Conservation (phyloP, 1,139 yeast species). For the Diutina catenulata region DNA sequence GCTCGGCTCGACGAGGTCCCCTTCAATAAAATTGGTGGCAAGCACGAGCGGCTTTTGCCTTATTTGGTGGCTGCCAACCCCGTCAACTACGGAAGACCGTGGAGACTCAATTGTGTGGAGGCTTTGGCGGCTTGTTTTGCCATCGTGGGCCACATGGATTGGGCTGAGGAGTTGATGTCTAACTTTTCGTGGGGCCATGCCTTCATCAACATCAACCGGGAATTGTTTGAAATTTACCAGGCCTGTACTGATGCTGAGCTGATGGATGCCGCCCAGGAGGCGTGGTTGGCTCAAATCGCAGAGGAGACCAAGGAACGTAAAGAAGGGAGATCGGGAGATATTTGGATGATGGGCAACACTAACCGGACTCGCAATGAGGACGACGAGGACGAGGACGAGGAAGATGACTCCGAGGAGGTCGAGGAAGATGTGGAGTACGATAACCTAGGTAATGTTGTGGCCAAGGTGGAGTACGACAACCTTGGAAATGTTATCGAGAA, state of each 20-base stretch:
- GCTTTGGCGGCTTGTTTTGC: slow-evolving; percentile 97
- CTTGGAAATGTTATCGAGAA: not conserved
- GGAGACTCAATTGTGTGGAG: slow-evolving; percentile 94
- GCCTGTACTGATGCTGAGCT: slow-evolving; percentile 74
- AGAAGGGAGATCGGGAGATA: slow-evolving; percentile 43
- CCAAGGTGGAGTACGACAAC: no score
- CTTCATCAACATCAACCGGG: slow-evolving; percentile 73
- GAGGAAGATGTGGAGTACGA: not conserved
- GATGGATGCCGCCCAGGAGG: slow-evolving; percentile 60
- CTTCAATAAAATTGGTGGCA: slow-evolving; percentile 83
- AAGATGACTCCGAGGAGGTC: slow-evolving; percentile 7
- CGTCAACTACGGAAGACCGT: slow-evolving; percentile 93
- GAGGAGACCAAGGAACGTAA: slow-evolving; percentile 58
- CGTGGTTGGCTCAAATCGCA: slow-evolving; percentile 61
- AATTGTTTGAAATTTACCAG: slow-evolving; percentile 62
- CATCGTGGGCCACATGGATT: slow-evolving; percentile 80
- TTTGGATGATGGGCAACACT: slow-evolving; percentile 74
- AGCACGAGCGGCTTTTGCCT: slow-evolving; percentile 76
- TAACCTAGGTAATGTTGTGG: not conserved
- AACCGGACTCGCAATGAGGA: slow-evolving; percentile 26
- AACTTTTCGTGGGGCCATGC: slow-evolving; percentile 92
- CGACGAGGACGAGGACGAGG: slow-evolving; percentile 7
- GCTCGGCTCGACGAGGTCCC: slow-evolving; percentile 95
- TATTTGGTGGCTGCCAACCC: slow-evolving; percentile 94
- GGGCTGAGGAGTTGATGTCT: slow-evolving; percentile 69